phyloP scores from a whole-genome alignment of 148 eudicot species.

The Nepenthes gracilis region DNA sequence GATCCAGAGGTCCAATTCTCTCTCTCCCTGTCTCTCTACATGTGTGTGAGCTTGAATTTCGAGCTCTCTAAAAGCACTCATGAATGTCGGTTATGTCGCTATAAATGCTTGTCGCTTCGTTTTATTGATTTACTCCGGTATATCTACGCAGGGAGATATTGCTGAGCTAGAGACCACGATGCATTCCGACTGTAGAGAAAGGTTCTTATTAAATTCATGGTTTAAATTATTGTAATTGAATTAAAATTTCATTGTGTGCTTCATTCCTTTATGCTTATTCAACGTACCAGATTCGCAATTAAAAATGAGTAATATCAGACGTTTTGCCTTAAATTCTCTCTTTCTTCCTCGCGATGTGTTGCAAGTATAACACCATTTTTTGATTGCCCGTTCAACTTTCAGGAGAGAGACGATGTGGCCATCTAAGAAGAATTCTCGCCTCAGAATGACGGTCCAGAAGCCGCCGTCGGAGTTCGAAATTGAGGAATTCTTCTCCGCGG shows the following conservation, averaged over 20 bases:
- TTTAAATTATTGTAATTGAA: background rate
- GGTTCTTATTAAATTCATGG: background rate
- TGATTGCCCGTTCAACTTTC: background rate
- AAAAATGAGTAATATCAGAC: too few species aligned
- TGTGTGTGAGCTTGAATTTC: background rate
- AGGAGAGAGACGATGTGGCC: constrained; percentile 23
- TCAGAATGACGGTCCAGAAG: constrained; percentile 15
- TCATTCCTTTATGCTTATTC: background rate
- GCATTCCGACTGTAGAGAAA: constrained; percentile 2
- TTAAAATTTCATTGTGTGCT: background rate
- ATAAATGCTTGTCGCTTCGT: constrained; percentile 18
- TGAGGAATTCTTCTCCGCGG: constrained; percentile 66
- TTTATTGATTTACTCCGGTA: background rate
- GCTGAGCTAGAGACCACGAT: constrained; percentile 4
- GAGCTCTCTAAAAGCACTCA: background rate
- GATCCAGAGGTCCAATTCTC: constrained; percentile 28
- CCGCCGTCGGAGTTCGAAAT: constrained; percentile 66
- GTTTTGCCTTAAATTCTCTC: too few species aligned
- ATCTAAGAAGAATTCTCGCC: constrained; percentile 11
- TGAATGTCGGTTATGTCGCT: background rate
- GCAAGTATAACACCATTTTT: background rate
- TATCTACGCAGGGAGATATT: background rate
- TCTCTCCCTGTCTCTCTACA: background rate
- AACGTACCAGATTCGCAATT: background rate
- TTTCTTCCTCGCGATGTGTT: too few species aligned